Percentiles rank a stretch among this genome's conserved stretches.
Conservation (phyloP, 2,329 filamentous ascomycete genomes). For the Bretziella fagacearum region DNA sequence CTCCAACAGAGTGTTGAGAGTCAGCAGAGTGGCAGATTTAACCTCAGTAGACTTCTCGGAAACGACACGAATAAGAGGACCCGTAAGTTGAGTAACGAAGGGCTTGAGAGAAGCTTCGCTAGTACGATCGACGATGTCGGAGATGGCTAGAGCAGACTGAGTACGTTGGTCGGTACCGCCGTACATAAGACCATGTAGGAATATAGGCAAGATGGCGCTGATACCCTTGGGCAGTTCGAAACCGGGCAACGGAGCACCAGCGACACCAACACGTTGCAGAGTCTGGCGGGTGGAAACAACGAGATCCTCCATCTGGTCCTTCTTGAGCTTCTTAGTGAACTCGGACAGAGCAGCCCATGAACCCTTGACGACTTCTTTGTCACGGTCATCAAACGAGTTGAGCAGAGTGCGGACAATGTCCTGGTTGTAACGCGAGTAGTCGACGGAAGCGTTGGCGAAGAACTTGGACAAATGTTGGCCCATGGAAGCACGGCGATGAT, state of each 20-base stretch:
- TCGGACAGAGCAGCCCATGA: conserved; percentile 76
- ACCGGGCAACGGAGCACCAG: conserved; percentile 68
- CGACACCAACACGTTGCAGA: conserved; percentile 72
- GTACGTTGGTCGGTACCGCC: conserved; percentile 83
- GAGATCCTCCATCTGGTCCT: conserved; percentile 95
- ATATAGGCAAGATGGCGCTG: conserved; percentile 88
- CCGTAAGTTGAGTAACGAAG: conserved; percentile 94
- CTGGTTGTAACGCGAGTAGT: conserved; percentile 91
- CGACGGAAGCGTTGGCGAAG: conserved; percentile 62
- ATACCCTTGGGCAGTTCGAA: conserved; percentile 93
- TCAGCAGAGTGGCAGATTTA: conserved; percentile 84
- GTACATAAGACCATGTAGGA: conserved; percentile 95
- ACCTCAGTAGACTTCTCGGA: conserved; percentile 93
- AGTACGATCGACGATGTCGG: conserved; percentile 87
- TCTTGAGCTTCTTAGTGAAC: conserved; percentile 76
- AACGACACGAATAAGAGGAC: conserved; percentile 91
- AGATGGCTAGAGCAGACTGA: conserved; percentile 81
- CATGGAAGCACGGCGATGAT: conserved; percentile 62
- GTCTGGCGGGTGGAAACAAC: conserved; percentile 74
- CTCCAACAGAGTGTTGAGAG: conserved; percentile 84
- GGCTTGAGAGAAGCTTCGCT: conserved; percentile 76
- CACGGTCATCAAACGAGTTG: conserved; percentile 79
- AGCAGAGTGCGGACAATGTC: conserved; percentile 83
- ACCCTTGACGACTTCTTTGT: conserved; percentile 69
- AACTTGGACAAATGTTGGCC: conserved; percentile 71